These are phyloP conservation scores for Phellopilus nigrolimitatus DNA, from an alignment of 1,284 basidiomycete species.

Conservation along the genomic window DNA sequence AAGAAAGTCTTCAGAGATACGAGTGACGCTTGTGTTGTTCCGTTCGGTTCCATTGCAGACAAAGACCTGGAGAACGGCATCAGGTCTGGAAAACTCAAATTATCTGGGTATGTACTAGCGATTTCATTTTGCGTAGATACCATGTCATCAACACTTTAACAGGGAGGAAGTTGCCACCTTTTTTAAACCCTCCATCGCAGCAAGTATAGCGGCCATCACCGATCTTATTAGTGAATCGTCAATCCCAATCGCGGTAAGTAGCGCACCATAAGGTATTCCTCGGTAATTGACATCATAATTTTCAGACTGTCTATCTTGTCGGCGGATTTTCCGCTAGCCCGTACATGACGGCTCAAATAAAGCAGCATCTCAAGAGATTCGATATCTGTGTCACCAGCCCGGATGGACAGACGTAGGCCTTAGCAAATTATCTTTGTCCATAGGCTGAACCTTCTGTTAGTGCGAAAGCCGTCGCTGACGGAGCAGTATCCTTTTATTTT, in stretches of 20 bases:
- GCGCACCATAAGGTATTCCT: too few species aligned
- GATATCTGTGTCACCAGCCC: conserved; percentile 62
- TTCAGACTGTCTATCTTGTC: conserved; percentile 69
- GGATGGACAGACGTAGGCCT: conserved; percentile 72
- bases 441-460: background rate
- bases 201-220: conserved; percentile 48
- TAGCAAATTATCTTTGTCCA: conserved; percentile 27
- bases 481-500: conserved; percentile 47
- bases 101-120: conserved; percentile 37
- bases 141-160: background rate
- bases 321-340: conserved; percentile 76
- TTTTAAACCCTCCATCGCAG: conserved; percentile 42
- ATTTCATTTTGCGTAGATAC: background rate
- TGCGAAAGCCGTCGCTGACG: conserved; percentile 49
- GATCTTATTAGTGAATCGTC: conserved; percentile 22
- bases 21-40: conserved; percentile 41
- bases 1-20: conserved; percentile 42
- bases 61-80: conserved; percentile 42
- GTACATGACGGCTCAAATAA: conserved; percentile 69
- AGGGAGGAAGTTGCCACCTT: conserved; percentile 39
- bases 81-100: conserved; percentile 40
- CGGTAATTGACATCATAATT: background rate
- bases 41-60: conserved; percentile 45
- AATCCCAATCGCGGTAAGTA: conserved; percentile 54
- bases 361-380: conserved; percentile 52